Base-by-base conservation (phyloP, 352 stramenopile species). In the Lagenidium sp. region DNA sequence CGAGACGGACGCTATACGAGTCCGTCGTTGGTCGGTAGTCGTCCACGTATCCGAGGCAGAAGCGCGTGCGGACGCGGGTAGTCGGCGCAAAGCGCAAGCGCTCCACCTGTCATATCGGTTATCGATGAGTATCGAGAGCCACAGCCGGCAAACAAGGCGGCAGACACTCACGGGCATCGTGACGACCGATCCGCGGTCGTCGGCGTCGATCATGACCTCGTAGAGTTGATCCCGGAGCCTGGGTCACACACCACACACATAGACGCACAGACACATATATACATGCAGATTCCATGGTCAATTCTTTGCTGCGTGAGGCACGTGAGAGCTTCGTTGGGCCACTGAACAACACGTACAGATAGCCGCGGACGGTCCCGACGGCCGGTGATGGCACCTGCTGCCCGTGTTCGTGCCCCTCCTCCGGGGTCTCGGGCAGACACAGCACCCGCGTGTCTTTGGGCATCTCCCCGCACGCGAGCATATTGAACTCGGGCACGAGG, bases 401-500 rank as follows among this genome's bases (percentile, higher is more conserved):
- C 38, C 30, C 4, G 15, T 19, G 13, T 6, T 6, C 10, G 15
- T 4, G 13, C 0, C 12, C 18, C 13, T 36, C 4, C 6, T 10
- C 10, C 7, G n/a, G n/a, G n/a, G n/a, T n/a, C n/a, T n/a, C n/a
- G n/a, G 37, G 37, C 11, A 56, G 6, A 41, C 46, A 57, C n/a
- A 71, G 20, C 35, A 88, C 72, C 19, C 43, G 48, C 25, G 72
- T 80, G 15, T 60, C 58, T 46, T 60, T 66, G 20, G 76, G 69
- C 23, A 88, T 65, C 51, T 88, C 76, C 13, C 69, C 76, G 16
- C 68, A 84, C 41, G 70, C 65, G 37, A 88, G 51, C 72, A 88
- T 85, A 4, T 55, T 67, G 34, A 85, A 59, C 53, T 81, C 69
- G 5, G 76, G 76, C 16, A 88, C 39, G 16, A 88, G 21, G 18